Evolutionary conservation across 2,329 filamentous ascomycete genomes (phyloP), one percentile per base, ranked within the genome.

Genomic region (Fusarium sarcochroum): DNA sequence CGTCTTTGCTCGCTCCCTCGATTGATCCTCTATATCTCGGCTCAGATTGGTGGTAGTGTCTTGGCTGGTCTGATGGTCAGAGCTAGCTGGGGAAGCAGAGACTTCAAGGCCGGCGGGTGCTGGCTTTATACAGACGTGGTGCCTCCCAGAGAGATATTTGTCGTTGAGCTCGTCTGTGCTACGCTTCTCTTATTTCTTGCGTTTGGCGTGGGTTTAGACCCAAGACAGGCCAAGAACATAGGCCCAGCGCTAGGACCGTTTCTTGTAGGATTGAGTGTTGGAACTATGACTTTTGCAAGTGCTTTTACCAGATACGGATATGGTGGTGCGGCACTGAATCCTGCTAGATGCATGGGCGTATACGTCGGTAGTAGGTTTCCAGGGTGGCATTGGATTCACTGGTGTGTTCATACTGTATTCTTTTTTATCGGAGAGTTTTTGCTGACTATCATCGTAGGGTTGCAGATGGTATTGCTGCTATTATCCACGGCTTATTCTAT

Each of bases 141-240:
- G 1, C 70, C 69, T 0, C 48, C 67, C 4, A 37, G n/a, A 4
- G 72, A 75, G 3, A 81, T 80, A 3, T 82, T 86, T 49, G 78
- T 80, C 0, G 73, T 87, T 11, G 86, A 88, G 67, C 83, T 85
- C 7, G 78, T 85, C 25, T 76, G 80, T 3, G 76, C 77, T n/a
- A 78, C 84, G n/a, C 76, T 81, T 3, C 63, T 86, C 15, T 70
- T 88, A 1, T 83, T 86, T 55, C 76, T 87, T 7, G 80, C 84
- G 0, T 87, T 87, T 65, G 85, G 86, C 0, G 81, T 86, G 4
- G 86, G 83, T 10, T 71, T 88, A 6, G 85, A 87, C 71, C 85
- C 86, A 0, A 73, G 85, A 18, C 85, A 87, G 66, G 78, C 76
- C 0, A 76, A 81, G 30, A 78, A 83, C 2, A 83, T 86, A 62